A percentile compares a stretch with the other conserved stretches of the same genome.
phyloP scores from a whole-genome alignment of 345 rosid species.

The Carallia brachiata region DNA sequence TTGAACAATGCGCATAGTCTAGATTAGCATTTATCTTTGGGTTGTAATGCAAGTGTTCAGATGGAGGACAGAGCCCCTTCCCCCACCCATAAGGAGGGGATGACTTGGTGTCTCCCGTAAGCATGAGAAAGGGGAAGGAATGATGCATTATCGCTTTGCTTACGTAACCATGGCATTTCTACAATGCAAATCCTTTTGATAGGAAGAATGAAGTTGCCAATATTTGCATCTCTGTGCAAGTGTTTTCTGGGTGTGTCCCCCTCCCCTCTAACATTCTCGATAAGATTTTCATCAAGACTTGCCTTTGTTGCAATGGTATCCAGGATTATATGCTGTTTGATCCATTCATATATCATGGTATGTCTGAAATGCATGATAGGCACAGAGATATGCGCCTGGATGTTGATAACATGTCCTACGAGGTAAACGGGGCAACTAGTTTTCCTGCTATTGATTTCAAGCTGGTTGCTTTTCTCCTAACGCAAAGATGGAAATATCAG shows the following conservation, averaged over 20 bases:
- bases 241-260: not conserved
- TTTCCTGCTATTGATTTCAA: not conserved
- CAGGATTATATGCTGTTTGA: conserved; percentile 31
- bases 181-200: too few species aligned
- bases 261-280: not conserved
- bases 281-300: not conserved
- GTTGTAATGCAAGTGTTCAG: not conserved
- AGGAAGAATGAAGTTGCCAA: not conserved
- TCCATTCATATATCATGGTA: conserved; percentile 17
- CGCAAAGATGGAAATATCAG: conserved; percentile 2
- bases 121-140: not conserved
- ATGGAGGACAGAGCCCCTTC: not conserved
- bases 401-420: conserved; percentile 33
- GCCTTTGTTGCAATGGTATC: not conserved
- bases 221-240: not conserved
- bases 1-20: not conserved
- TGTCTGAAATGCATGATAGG: conserved; percentile 28
- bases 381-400: conserved; percentile 34
- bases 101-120: too few species aligned
- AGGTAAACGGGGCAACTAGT: conserved; percentile 12
- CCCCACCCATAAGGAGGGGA: not conserved
- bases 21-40: not conserved
- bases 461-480: not conserved
- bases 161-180: not conserved
- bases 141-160: not conserved